Base-by-base conservation (phyloP, 2,329 filamentous ascomycete species). In the Fonsecaea erecta region DNA sequence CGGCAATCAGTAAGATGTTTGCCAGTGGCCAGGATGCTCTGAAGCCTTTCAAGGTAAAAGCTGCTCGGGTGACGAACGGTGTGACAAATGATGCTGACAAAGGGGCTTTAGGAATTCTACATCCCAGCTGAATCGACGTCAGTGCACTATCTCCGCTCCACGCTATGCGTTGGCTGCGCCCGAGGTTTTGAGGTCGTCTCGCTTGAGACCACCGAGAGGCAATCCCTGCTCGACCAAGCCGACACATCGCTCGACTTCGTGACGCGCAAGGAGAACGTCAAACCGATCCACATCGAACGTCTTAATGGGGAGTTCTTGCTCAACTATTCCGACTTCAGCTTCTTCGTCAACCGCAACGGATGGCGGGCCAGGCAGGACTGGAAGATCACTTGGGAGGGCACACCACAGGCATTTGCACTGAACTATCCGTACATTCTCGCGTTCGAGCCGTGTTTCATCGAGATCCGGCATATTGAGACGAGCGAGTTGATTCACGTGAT, bases 221-320 rank as follows among this genome's bases (percentile, higher is more conserved):
- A 99, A 79, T 96, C 93, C 24, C 84, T 99, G 26, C 90, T 99
- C 59, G 95, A 99, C 76, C 94, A 98, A 78, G 95, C 95, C 59
- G 95, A 99, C 77, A 99, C 95, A 0, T 97, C 93, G 16, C 88
- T 99, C 67, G 95, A 99, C 80, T 98, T 99, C 75, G 94, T 99
- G 56, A 91, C 93, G 24, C 88, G 93, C 64, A 95, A 95, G 76
- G 94, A 98, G 78, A 92, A 92, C 73, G 92, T 95, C 73, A 93
- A 91, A 76, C 94, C 95, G 2, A 96, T 99, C 70, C 94, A 98
- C 74, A 98, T 99, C 71, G 96, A 99, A 78, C 90, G 95, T 52
- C 89, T 98, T 75, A 96, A 96, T 72, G 93, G 94, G 76, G 95
- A 99, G 76, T 99, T 99, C 83, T 79, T 99, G 71, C 88, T 99